Base-by-base conservation (phyloP, 345 rosid genomes). In the Arabidopsis thaliana region DNA sequence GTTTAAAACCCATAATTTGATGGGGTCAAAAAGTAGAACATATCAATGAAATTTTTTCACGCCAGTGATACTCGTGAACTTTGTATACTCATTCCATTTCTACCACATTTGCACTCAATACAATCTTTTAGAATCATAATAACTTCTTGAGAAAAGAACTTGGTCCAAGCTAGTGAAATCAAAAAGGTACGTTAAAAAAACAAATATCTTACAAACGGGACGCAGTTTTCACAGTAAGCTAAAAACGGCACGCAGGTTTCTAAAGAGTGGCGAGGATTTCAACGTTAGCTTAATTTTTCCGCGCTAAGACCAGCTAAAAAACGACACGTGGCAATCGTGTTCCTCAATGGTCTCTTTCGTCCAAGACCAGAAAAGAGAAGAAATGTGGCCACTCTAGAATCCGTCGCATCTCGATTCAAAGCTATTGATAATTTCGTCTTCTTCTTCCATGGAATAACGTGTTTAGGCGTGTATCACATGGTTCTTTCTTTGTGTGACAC, bases 231-330 rank as follows among this genome's bases (percentile, higher is more conserved):
- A 1, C 24, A 60, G n/a, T 5, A 5, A 10, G 32, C 13, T 30
- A n/a, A 55, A 75, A 77, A 78, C 81, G 73, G 64, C 81, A 71
- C 77, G 69, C 36, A 65, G 77, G 72, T 51, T 7, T 8, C 13
- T 0, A 22, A 10, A 56, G 16, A n/a, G 20, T 57, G 44, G 32
- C 38, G 50, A 77, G 60, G 11, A 28, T 59, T 50, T 71, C 81
- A 71, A 78, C 75, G 41, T 71, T 48, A 77, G 25, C 60, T 38
- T 69, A 24, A 33, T 36, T 8, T 7, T 52, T 69, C 65, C 44
- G 56, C 77, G 67, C 30, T 56, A 34, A 55, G 37, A 8, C 77
- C 77, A 78, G 48, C 68, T 12, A 59, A 16, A 65, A 44, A 13
- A 4, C 14, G 74, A 72, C 81, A 67, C 78, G 81, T 78, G 81